These are phyloP conservation scores for Raphanus hybrid DNA, from an alignment of 441 rosid species.

Conservation along the genomic window DNA sequence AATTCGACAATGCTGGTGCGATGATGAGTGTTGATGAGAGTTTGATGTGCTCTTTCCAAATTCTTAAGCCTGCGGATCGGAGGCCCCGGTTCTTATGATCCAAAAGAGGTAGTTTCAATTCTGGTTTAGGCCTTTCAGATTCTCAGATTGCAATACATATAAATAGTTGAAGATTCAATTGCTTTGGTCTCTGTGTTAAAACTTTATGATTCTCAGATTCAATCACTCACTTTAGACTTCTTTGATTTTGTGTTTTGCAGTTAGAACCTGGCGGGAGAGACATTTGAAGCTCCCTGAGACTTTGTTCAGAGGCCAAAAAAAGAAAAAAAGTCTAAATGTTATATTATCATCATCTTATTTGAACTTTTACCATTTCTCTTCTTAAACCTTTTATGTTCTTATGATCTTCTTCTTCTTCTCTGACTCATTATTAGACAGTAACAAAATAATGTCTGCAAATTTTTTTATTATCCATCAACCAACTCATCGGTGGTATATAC, in stretches of 20 bases:
- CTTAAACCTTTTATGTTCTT: constrained; percentile 1
- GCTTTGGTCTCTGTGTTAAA: neutral
- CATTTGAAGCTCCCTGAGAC: constrained; percentile 38
- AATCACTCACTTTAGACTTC: too few relatives aligned
- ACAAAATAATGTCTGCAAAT: constrained; percentile 19
- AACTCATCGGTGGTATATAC: neutral
- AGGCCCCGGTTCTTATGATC: constrained; percentile 53
- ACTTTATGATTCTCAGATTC: too few relatives aligned
- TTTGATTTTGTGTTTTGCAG: constrained; percentile 17
- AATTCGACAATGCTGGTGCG: constrained; percentile 82
- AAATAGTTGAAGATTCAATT: neutral
- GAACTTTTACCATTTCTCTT: constrained; percentile 37
- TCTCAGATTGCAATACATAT: neutral
- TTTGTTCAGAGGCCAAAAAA: constrained; percentile 27
- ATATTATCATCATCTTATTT: constrained; percentile 27
- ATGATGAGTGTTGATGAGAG: constrained; percentile 84
- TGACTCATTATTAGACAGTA: constrained; percentile 37
- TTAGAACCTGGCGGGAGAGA: constrained; percentile 23
- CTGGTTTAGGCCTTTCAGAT: neutral
- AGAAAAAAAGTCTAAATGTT: constrained; percentile 31
- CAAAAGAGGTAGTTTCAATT: constrained; percentile 35
- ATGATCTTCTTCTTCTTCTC: constrained; percentile 29
- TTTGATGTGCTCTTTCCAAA: constrained; percentile 82
- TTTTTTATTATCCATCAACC: constrained; percentile 12
- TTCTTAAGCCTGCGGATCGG: constrained; percentile 72